phyloP scores from a whole-genome alignment of 352 stramenopile genomes.

The Globisporangium perplexum region DNA sequence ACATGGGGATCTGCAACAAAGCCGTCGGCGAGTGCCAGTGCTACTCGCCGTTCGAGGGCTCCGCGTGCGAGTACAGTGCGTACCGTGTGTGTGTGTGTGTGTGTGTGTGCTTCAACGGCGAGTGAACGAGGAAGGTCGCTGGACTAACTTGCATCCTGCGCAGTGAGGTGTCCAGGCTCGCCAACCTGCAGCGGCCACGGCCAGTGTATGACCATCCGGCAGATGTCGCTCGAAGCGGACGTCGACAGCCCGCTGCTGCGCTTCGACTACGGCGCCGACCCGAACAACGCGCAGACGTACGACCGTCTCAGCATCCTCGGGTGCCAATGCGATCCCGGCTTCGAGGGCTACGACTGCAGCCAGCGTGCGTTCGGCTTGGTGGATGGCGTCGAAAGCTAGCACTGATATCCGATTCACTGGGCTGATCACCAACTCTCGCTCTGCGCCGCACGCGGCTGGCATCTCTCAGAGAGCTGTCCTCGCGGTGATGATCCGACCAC shows the following conservation, averaged over 20 bases:
- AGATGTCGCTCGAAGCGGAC: conserved; percentile 56
- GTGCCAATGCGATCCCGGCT: conserved; percentile 90
- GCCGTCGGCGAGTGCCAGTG: conserved; percentile 54
- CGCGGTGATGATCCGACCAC: conserved; percentile 85
- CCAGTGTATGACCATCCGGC: conserved; percentile 63
- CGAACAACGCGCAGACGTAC: conserved; percentile 69
- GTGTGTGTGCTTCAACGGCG: background rate
- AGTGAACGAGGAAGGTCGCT: background rate
- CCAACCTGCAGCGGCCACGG: conserved; percentile 63
- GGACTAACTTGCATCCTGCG: no score
- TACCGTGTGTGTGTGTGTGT: conserved; percentile 2
- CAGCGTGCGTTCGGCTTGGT: conserved; percentile 25
- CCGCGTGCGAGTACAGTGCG: conserved; percentile 50
- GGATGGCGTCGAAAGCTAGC: background rate
- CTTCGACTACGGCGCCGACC: conserved; percentile 63
- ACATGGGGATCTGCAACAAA: conserved; percentile 51
- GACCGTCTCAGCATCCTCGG: conserved; percentile 75
- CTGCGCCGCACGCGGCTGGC: background rate
- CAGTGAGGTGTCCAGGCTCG: conserved; percentile 60
- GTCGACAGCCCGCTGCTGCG: conserved; percentile 36
- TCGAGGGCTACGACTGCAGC: conserved; percentile 87
- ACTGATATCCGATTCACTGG: no score
- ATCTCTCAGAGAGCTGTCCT: conserved; percentile 61
- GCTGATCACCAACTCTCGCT: background rate
- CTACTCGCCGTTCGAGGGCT: conserved; percentile 48